Conservation (phyloP, 1,284 basidiomycete genomes). For the Cutaneotrichosporon dermatis region DNA sequence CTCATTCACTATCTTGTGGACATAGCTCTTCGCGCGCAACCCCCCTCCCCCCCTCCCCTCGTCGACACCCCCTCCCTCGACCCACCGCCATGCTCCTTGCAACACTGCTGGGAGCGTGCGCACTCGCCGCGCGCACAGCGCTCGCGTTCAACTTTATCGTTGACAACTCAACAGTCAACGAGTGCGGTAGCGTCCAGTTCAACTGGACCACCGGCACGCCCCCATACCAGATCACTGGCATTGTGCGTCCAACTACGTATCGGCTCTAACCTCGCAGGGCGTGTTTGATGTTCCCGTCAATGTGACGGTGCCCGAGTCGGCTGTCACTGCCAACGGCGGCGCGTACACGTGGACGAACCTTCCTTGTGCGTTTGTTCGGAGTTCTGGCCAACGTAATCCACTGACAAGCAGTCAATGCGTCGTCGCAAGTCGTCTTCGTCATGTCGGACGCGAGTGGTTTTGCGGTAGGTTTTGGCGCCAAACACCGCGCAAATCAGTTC, state of each 20-base stretch:
- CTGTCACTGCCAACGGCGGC: constrained; percentile 17
- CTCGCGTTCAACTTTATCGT: constrained; percentile 28
- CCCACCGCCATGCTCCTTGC: constrained; percentile 52
- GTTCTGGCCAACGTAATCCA: not conserved
- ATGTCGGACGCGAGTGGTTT: constrained; percentile 42
- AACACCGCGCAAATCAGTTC: not conserved
- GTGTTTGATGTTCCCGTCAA: constrained; percentile 38
- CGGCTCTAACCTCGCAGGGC: constrained; percentile 21
- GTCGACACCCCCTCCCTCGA: not conserved
- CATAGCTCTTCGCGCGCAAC: too few species aligned
- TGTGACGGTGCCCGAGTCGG: constrained; percentile 28
- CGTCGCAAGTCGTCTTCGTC: constrained; percentile 31
- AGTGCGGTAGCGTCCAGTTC: constrained; percentile 29
- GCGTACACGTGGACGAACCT: constrained; percentile 30
- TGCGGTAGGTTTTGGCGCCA: constrained; percentile 27
- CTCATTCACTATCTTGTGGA: too few species aligned
- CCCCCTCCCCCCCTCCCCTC: not conserved
- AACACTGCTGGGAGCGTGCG: constrained; percentile 21
- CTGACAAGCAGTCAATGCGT: constrained; percentile 26
- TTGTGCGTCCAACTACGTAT: constrained; percentile 23
- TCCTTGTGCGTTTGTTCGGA: constrained; percentile 28
- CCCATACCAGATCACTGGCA: constrained; percentile 32
- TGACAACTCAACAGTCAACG: constrained; percentile 11
- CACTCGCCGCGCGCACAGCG: not conserved
- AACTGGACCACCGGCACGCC: constrained; percentile 29